Evolutionary conservation across 352 stramenopile species (phyloP), one percentile per base, ranked within the genome.

Genomic region (Pythium sp.): DNA sequence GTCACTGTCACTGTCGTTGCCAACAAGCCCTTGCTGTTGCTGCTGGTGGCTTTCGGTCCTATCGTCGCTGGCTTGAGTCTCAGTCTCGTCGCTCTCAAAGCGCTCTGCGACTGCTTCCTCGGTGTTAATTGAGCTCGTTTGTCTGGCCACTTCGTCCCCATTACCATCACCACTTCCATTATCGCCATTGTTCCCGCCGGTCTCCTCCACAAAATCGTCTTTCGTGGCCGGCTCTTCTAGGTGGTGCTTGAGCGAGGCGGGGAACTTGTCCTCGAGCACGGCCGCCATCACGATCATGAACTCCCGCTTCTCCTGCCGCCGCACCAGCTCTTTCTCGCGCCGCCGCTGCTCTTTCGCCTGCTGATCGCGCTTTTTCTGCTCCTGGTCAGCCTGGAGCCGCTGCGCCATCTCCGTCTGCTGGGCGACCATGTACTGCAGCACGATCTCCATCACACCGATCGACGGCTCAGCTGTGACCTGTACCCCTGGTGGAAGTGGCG

Each of bases 261-360:
- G 78, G 65, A 89, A 87, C 47, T 71, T 75, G 65, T 80, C 73
- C 14, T 74, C 77, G 3, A 89, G 61, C 41, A 85, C 59, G 12
- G 78, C 75, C 1, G 64, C 66, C 68, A 90, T 76, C 26, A 84
- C 69, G n/a, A 80, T 59, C 80, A 90, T 87, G 53, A 89, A 66
- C 34, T 89, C 76, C n/a, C 76, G 77, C 62, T 79, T 80, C 53
- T 89, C 74, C 32, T 69, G 65, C 6, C 70, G 64, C 43, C 70
- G 71, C 20, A 72, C 74, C 1, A 64, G 69, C 18, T 87, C 76
- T 32, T 82, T 83, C 18, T 62, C 57, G 20, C 65, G 71, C 26
- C 78, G 70, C 3, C 77, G 75, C 32, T 74, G 58, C 34, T 77
- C 75, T 18, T 77, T 70, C 22, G 69, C 65, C 22, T 65, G 38